Evolutionary conservation across 306 rosid species (phyloP).

Genomic region (Canavalia ensiformis): DNA sequence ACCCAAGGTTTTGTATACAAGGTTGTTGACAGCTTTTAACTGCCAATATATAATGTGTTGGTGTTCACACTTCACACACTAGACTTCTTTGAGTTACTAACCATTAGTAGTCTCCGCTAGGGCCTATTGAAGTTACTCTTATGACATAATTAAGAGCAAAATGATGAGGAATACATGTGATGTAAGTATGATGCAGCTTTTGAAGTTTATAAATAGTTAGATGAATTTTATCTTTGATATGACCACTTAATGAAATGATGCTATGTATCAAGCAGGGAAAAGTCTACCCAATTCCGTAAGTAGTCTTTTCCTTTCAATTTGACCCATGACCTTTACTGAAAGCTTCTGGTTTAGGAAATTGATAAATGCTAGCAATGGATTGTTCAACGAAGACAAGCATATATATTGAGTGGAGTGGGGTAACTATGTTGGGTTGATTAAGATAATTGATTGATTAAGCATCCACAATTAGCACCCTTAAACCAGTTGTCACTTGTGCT

Average conservation of each 20-base stretch:
- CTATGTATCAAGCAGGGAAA: constrained; percentile 42
- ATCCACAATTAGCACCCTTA: constrained; percentile 49
- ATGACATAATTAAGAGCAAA: constrained; percentile 43
- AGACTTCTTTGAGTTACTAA: background rate
- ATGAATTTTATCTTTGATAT: constrained; percentile 43
- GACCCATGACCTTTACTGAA: constrained; percentile 46
- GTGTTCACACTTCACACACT: constrained; percentile 16
- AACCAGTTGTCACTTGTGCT: constrained; percentile 33
- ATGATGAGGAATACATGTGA: constrained; percentile 44
- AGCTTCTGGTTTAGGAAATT: constrained; percentile 49
- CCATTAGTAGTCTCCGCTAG: background rate
- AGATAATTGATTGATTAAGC: constrained; percentile 54
- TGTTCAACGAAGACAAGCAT: constrained; percentile 57
- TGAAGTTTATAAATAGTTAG: constrained; percentile 39
- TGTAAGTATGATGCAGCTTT: constrained; percentile 24
- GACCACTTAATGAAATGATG: constrained; percentile 42
- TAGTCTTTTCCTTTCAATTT: constrained; percentile 50
- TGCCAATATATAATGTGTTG: background rate
- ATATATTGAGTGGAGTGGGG: constrained; percentile 48
- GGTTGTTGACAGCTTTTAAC: constrained; percentile 39
- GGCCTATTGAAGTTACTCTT: background rate
- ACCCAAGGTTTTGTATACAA: constrained; percentile 34
- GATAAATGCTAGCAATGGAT: constrained; percentile 46
- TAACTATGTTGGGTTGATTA: constrained; percentile 54
- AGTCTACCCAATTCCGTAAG: constrained; percentile 22